Evolutionary conservation across 164 flowering plant genomes (phyloP).

Genomic region (Kalanchoe fedtschenkoi): DNA sequence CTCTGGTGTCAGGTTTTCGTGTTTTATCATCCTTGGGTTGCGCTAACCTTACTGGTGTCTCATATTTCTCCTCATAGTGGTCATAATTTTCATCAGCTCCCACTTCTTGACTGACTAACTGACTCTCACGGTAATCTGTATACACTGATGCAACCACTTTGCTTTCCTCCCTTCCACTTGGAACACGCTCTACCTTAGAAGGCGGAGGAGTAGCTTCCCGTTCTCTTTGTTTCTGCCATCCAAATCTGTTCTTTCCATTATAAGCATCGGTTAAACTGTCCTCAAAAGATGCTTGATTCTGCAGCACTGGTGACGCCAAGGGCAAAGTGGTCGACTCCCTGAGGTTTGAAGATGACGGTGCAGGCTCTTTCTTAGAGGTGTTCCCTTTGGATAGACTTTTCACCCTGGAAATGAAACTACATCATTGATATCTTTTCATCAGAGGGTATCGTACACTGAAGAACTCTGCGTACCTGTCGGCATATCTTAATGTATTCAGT

Average conservation of each 20-base stretch:
- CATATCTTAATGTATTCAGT: conserved; percentile 87
- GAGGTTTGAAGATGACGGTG: conserved; percentile 30
- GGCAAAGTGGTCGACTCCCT: conserved; percentile 47
- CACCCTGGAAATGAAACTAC: conserved; percentile 37
- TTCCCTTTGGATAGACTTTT: conserved; percentile 84
- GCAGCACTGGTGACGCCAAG: conserved; percentile 26
- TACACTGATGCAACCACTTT: conserved; percentile 17
- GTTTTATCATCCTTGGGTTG: conserved; percentile 24
- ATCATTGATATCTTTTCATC: not conserved
- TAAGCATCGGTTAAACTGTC: conserved; percentile 23
- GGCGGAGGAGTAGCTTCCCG: conserved; percentile 31
- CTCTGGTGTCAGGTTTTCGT: conserved; percentile 24
- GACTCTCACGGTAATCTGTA: conserved; percentile 26
- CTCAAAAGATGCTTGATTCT: conserved; percentile 25
- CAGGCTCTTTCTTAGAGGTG: conserved; percentile 44
- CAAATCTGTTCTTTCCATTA: conserved; percentile 37
- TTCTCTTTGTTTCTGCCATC: conserved; percentile 44
- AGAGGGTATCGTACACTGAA: not conserved
- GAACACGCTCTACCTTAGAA: conserved; percentile 29
- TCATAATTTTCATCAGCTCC: conserved; percentile 26
- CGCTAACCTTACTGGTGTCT: conserved; percentile 31
- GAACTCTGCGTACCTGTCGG: conserved; percentile 60
- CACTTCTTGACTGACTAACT: conserved; percentile 21
- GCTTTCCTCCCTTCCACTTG: conserved; percentile 37
- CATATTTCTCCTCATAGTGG: conserved; percentile 34